Evolutionary conservation across 2,329 filamentous ascomycete genomes (phyloP), one percentile per base, ranked within the genome.

Genomic region (Cladosporium oxysporum): DNA sequence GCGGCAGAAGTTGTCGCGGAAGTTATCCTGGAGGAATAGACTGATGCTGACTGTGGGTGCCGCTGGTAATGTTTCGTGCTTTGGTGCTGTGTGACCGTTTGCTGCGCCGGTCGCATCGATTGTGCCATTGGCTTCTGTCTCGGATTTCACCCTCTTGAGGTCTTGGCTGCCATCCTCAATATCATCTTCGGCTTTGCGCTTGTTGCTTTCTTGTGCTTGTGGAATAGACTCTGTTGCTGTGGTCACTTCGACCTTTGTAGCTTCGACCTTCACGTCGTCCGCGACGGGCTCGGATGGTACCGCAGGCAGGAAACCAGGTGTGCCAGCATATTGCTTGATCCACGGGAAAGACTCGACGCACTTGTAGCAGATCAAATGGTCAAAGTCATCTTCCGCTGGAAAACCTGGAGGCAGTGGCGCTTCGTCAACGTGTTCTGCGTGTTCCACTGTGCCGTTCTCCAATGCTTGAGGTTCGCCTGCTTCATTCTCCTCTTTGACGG

Each of bases 311-410:
- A 99, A 98, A 0, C 93, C 93, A 0, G 87, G 75, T 0, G 91
- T 87, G 1, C 90, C 90, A 6, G 91, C 93, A 75, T 98, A 98
- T 69, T 84, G 83, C 80, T 94, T 96, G 77, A 98, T 90, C 95
- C 95, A 99, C 0, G 93, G 91, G 71, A 93, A 87, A 1, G 92
- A 87, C 49, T 93, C 88, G 16, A 96, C 85, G 72, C 95, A 99
- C 76, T 96, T 96, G 82, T 95, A 97, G 82, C 95, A 99, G 44
- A 99, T 85, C 73, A 98, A 90, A 31, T 90, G 87, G 62, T 96
- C 92, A 70, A 99, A 99, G 33, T 90, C 88, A 31, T 97, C 92
- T 72, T 98, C 94, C 0, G 85, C 83, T 0, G 95, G 95, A 71
- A 99, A 99, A 0, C 92, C 92, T 0, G 90, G 88, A 0, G 94